phyloP scores from a whole-genome alignment of 78 protist genomes.

The slime mould (Dictyostelium discoideum) region dicty_2.7 NC_007088.5:1566001-1566500 shows the following conservation, averaged over 20 bases:
- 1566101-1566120: not conserved
- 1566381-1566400: not conserved
- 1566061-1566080: not conserved
- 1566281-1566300: not conserved
- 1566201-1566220: not conserved
- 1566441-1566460: not conserved
- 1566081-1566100: not conserved
- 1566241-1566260: constrained; percentile 34
- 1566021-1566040: not conserved
- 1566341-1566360: not conserved
- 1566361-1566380: not conserved
- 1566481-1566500: not conserved
- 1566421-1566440: not conserved
- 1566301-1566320: not conserved
- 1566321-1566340: not conserved
- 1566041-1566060: not conserved
- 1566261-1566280: not conserved
- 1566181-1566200: not conserved
- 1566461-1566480: not conserved
- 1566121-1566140: not conserved
- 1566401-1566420: not conserved
- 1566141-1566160: not conserved
- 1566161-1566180: not conserved
- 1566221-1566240: constrained; percentile 4
- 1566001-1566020: constrained; percentile 8